phyloP scores from a whole-genome alignment of 441 rosid species.

The Viola pubescens region DNA sequence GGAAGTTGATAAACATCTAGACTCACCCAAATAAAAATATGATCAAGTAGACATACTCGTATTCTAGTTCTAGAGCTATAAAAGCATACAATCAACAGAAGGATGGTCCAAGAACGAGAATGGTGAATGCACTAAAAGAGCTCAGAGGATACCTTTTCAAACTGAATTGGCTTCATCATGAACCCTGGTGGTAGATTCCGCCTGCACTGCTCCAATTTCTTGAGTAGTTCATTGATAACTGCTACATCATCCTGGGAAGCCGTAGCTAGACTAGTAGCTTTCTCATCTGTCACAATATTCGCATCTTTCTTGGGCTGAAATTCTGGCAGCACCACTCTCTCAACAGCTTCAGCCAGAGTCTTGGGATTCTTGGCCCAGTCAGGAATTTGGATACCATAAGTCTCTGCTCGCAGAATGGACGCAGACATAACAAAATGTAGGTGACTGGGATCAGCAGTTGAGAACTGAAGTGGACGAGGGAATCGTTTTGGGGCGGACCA shows the following conservation, averaged over 20 bases:
- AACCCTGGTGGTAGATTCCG: slow-evolving; percentile 41
- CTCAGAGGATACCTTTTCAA: slow-evolving; percentile 59
- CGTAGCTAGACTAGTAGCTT: slow-evolving; percentile 52
- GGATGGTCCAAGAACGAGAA: neutral
- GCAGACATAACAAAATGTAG: slow-evolving; percentile 64
- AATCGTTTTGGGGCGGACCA: slow-evolving; percentile 97
- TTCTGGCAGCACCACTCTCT: slow-evolving; percentile 69
- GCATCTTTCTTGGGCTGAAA: slow-evolving; percentile 72
- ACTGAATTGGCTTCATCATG: slow-evolving; percentile 86
- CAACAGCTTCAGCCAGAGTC: slow-evolving; percentile 63
- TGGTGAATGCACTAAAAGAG: neutral
- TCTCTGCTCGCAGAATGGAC: slow-evolving; percentile 74
- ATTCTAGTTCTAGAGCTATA: too few species aligned
- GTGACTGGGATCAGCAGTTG: slow-evolving; percentile 59
- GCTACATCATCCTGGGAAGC: slow-evolving; percentile 67
- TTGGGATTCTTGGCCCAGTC: slow-evolving; percentile 62
- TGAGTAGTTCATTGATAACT: slow-evolving; percentile 52
- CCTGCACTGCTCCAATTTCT: slow-evolving; percentile 58
- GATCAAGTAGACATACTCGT: too few species aligned
- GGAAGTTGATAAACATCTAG: too few species aligned
- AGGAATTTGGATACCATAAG: slow-evolving; percentile 72
- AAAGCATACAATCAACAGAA: neutral
- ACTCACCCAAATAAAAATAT: too few species aligned
- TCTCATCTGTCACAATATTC: slow-evolving; percentile 78
- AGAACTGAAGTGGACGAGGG: slow-evolving; percentile 75